Percentiles rank a stretch among this genome's conserved stretches.
These are phyloP conservation scores for Gossypium raimondii DNA, from an alignment of 345 rosid species.

Conservation along the genomic window DNA sequence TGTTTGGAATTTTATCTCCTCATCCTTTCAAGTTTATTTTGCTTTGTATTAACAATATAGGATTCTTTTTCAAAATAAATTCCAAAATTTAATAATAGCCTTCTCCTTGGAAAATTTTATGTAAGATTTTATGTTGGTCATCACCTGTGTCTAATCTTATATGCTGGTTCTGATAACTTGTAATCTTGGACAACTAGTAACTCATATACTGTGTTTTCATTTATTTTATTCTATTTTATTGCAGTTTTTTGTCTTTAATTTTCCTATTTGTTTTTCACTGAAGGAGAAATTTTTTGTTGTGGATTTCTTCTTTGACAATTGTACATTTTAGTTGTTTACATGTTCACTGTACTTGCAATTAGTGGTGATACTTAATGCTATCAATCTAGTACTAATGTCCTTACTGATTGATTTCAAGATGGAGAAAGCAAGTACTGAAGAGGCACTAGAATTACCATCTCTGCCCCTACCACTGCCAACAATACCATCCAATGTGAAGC, in stretches of 20 bases:
- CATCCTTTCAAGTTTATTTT: neutral
- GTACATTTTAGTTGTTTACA: neutral
- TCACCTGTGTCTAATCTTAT: neutral
- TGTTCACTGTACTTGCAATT: neutral
- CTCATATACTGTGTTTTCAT: neutral
- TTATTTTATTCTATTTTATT: neutral
- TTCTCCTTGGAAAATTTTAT: neutral
- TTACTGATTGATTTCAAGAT: constrained; percentile 28
- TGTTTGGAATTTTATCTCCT: neutral
- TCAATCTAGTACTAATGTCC: neutral
- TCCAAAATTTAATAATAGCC: neutral
- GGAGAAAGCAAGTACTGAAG: constrained; percentile 30
- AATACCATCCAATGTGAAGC: constrained; percentile 24
- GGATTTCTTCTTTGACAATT: neutral
- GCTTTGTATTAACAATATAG: neutral
- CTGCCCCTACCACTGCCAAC: constrained; percentile 26
- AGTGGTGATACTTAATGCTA: neutral
- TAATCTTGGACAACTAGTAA: neutral
- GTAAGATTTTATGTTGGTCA: neutral
- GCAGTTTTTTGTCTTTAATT: neutral
- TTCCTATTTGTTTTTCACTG: neutral
- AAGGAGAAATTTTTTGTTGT: neutral
- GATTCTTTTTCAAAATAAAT: neutral
- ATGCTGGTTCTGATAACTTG: neutral
- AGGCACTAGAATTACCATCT: constrained; percentile 26